Percentiles rank a stretch among this genome's conserved stretches.
These are phyloP conservation scores for Diaporthe sp. DNA, from an alignment of 2,329 filamentous ascomycete genomes.

Conservation along the genomic window DNA sequence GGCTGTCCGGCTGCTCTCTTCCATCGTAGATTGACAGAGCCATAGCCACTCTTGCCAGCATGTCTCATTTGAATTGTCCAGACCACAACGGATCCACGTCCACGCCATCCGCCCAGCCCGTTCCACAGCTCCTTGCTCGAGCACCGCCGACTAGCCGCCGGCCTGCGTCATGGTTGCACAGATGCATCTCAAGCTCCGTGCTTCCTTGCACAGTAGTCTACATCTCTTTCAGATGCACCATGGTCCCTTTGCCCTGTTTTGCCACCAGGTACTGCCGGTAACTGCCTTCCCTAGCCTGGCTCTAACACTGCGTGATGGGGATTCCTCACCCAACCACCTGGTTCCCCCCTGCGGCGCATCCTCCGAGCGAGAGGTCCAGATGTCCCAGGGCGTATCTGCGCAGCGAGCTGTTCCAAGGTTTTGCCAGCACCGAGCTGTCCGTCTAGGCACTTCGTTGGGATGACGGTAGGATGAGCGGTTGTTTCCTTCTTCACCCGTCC, in stretches of 20 bases:
- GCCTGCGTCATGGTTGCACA: conserved; percentile 32
- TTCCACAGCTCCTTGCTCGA: background rate
- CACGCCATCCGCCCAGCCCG: conserved; percentile 5
- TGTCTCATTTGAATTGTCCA: background rate
- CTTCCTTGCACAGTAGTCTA: conserved; percentile 4
- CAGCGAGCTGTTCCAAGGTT: conserved; percentile 3
- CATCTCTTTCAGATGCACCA: background rate
- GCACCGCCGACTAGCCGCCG: conserved; percentile 17
- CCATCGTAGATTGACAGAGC: background rate
- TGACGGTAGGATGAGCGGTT: conserved; percentile 2
- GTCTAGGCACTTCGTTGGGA: background rate
- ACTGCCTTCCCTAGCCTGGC: background rate
- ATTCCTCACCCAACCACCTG: background rate
- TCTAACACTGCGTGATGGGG: background rate
- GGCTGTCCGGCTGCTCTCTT: background rate
- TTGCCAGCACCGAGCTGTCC: background rate
- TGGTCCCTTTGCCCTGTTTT: background rate
- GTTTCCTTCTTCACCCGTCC: background rate
- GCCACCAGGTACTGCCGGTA: background rate
- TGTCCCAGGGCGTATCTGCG: background rate
- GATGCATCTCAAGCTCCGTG: background rate
- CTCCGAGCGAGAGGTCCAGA: background rate
- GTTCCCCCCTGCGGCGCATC: background rate
- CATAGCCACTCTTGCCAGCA: background rate
- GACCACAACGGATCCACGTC: background rate